Conservation (phyloP, 2,329 filamentous ascomycete species). For the Pestalotiopsis sp. region DNA sequence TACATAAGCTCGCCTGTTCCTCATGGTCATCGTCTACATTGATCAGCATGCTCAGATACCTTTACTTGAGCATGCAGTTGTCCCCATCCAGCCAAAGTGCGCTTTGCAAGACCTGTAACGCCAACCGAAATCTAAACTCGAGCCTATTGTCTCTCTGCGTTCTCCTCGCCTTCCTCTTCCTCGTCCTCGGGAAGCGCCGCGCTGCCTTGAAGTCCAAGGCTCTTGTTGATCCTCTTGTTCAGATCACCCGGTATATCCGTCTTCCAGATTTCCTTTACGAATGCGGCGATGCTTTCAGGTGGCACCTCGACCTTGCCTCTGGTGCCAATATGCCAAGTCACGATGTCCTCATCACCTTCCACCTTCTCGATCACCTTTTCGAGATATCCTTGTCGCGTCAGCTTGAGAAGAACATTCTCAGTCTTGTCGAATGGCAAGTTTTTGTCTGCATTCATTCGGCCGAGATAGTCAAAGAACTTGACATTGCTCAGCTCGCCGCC, state of each 20-base stretch:
- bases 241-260: conserved; percentile 52
- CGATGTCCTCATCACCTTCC: conserved; percentile 69
- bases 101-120: neutral
- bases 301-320: conserved; percentile 86
- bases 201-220: conserved; percentile 54
- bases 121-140: neutral
- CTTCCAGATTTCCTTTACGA: conserved; percentile 67
- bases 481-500: conserved; percentile 75
- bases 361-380: conserved; percentile 70
- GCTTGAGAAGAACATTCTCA: conserved; percentile 71
- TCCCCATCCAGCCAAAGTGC: neutral
- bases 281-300: conserved; percentile 70
- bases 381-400: conserved; percentile 84
- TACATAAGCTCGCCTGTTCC: neutral
- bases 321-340: conserved; percentile 84
- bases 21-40: neutral
- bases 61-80: neutral
- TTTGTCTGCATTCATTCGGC: conserved; percentile 73
- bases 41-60: neutral
- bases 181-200: conserved; percentile 20
- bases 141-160: neutral
- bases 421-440: conserved; percentile 77
- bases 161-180: conserved; percentile 16
- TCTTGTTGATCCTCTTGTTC: conserved; percentile 62
- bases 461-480: conserved; percentile 76